phyloP scores from a whole-genome alignment of 2,329 filamentous ascomycete genomes.

The Fusarium paranaense region DNA sequence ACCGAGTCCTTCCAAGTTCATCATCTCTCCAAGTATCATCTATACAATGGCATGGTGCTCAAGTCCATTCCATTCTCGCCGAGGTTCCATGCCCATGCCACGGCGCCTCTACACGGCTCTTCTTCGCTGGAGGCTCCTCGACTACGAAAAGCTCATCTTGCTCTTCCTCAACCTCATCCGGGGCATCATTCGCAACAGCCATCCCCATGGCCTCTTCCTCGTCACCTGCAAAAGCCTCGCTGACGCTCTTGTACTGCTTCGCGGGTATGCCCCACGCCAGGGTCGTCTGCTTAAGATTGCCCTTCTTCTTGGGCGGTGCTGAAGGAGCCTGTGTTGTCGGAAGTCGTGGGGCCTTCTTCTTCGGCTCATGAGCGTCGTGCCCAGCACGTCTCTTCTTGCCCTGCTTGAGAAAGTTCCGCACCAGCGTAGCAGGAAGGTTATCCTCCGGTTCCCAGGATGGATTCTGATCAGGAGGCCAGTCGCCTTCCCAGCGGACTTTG shows the following conservation, averaged over 20 bases:
- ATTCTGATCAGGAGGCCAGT: slow-evolving; percentile 68
- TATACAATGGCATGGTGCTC: slow-evolving; percentile 11
- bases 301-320: slow-evolving; percentile 22
- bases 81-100: slow-evolving; percentile 1
- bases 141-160: slow-evolving; percentile 47
- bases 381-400: slow-evolving; percentile 29
- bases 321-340: slow-evolving; percentile 18
- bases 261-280: slow-evolving; percentile 35
- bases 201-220: slow-evolving; percentile 15
- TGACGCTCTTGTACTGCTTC: slow-evolving; percentile 45
- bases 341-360: slow-evolving; percentile 23
- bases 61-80: slow-evolving; percentile 10
- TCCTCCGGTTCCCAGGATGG: slow-evolving; percentile 69
- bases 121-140: slow-evolving; percentile 39
- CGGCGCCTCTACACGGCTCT: slow-evolving; percentile 6
- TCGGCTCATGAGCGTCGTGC: neutral
- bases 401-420: slow-evolving; percentile 55
- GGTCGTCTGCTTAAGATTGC: slow-evolving; percentile 39
- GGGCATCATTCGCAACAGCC: neutral
- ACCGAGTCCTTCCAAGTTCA: neutral
- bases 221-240: slow-evolving; percentile 45
- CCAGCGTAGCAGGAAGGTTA: slow-evolving; percentile 58
- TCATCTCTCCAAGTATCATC: slow-evolving; percentile 7
- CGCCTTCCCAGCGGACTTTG: slow-evolving; percentile 66
- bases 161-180: slow-evolving; percentile 7